phyloP scores from a whole-genome alignment of 2,329 filamentous ascomycete species.

The Colletotrichum cuscutae region DNA sequence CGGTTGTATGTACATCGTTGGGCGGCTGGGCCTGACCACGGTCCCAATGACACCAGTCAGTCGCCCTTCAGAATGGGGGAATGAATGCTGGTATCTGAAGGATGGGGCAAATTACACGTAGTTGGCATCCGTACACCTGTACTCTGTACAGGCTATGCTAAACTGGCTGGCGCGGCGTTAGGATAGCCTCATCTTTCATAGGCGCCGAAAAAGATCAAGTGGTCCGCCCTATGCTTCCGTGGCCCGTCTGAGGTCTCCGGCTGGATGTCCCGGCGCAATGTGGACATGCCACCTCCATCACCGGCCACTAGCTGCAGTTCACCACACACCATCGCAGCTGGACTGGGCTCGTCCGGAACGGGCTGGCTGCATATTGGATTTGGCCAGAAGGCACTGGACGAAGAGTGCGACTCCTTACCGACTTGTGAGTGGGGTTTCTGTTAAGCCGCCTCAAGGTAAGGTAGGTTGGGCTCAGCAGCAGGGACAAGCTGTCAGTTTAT shows the following conservation, averaged over 20 bases:
- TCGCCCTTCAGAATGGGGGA: not conserved
- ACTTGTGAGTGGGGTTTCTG: too few relatives aligned
- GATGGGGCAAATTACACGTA: not conserved
- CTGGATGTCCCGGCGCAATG: not conserved
- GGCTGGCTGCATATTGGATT: not conserved
- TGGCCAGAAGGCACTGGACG: not conserved
- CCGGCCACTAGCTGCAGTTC: not conserved
- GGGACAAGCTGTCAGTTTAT: not conserved
- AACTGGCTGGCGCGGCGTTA: not conserved
- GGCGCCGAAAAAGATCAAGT: not conserved
- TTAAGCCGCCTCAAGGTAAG: too few relatives aligned
- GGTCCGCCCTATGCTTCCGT: not conserved
- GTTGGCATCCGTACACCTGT: not conserved
- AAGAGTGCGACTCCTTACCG: not conserved
- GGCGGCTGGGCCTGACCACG: not conserved
- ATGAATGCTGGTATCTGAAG: not conserved
- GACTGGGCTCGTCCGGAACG: not conserved
- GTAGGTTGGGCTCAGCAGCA: not conserved
- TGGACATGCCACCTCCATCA: not conserved
- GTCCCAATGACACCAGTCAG: not conserved
- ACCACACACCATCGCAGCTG: not conserved
- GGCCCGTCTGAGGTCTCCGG: not conserved
- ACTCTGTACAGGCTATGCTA: not conserved
- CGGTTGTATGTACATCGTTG: not conserved
- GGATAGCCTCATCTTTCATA: not conserved